Evolutionary conservation across 371 early-diverging fungal species (phyloP).

Genomic region (Phascolomyces articulosus): DNA sequence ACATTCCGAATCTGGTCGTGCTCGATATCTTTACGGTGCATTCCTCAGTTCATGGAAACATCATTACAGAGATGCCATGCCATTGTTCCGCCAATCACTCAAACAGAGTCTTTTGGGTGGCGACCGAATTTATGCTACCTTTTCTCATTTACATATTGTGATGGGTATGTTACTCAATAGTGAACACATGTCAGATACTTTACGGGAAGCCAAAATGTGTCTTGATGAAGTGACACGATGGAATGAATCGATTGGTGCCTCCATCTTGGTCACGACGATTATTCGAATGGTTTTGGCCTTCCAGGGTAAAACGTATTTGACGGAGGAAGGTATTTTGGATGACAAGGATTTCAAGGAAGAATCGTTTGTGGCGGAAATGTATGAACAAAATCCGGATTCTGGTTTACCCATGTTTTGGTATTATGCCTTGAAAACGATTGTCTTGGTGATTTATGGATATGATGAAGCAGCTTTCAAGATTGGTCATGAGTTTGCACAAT

Average conservation of each 20-base stretch:
- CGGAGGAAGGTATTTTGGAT: conserved; percentile 36
- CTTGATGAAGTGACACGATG: conserved; percentile 32
- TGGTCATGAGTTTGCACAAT: conserved; percentile 29
- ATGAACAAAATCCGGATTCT: conserved; percentile 19
- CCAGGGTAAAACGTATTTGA: conserved; percentile 43
- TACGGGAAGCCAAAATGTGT: conserved; percentile 42
- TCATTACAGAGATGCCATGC: conserved; percentile 38
- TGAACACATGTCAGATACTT: conserved; percentile 34
- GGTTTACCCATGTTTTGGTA: conserved; percentile 33
- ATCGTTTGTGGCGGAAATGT: conserved; percentile 26
- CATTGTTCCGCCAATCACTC: conserved; percentile 38
- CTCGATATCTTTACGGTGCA: conserved; percentile 35
- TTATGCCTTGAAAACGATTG: conserved; percentile 34
- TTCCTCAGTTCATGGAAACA: conserved; percentile 45
- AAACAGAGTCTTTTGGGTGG: conserved; percentile 47
- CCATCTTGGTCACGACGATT: conserved; percentile 29
- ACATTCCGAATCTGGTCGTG: conserved; percentile 44
- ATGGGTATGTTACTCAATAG: conserved; percentile 35
- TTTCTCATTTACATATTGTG: conserved; percentile 39
- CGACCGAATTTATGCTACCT: conserved; percentile 45
- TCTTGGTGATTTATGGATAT: conserved; percentile 33
- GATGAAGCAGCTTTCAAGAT: conserved; percentile 31
- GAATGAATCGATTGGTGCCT: conserved; percentile 28
- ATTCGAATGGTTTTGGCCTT: conserved; percentile 42
- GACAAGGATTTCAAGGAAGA: conserved; percentile 38